These are phyloP conservation scores for Tylopilus felleus DNA, from an alignment of 768 basidiomycete species.

Conservation along the genomic window DNA sequence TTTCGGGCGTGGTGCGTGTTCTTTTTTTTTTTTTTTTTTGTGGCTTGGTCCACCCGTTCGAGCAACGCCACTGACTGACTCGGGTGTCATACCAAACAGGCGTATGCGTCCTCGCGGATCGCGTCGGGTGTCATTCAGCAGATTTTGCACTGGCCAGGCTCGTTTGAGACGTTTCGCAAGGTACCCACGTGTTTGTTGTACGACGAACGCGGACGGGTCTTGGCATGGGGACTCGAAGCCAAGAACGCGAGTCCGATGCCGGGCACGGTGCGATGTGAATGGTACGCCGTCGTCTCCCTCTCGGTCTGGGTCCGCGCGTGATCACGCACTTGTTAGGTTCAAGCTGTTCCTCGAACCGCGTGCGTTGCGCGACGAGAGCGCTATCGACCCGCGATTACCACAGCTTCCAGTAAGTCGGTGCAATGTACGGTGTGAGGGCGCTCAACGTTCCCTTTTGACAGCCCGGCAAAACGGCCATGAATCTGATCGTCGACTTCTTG, in stretches of 20 bases:
- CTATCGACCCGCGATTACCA: slow-evolving; percentile 76
- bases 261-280: slow-evolving; percentile 59
- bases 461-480: slow-evolving; percentile 71
- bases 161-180: slow-evolving; percentile 83
- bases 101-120: slow-evolving; percentile 84
- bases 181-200: slow-evolving; percentile 84
- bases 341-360: slow-evolving; percentile 85
- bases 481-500: slow-evolving; percentile 82
- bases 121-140: slow-evolving; percentile 77
- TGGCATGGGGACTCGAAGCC: slow-evolving; percentile 86
- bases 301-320: background rate
- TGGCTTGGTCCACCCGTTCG: background rate
- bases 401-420: slow-evolving; percentile 61
- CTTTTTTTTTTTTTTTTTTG: too few species aligned
- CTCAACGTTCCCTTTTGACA: slow-evolving; percentile 28
- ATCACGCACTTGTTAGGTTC: slow-evolving; percentile 48
- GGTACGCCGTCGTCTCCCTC: slow-evolving; percentile 31
- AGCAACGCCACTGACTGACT: slow-evolving; percentile 9
- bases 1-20: slow-evolving; percentile 76
- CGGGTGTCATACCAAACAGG: slow-evolving; percentile 38
- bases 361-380: slow-evolving; percentile 66
- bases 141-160: slow-evolving; percentile 83
- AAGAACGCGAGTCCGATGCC: slow-evolving; percentile 72
- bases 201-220: slow-evolving; percentile 64
- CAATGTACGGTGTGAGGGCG: background rate